Conservation (phyloP, 2,329 filamentous ascomycete genomes). For the Scolecobasidium constrictum region DNA sequence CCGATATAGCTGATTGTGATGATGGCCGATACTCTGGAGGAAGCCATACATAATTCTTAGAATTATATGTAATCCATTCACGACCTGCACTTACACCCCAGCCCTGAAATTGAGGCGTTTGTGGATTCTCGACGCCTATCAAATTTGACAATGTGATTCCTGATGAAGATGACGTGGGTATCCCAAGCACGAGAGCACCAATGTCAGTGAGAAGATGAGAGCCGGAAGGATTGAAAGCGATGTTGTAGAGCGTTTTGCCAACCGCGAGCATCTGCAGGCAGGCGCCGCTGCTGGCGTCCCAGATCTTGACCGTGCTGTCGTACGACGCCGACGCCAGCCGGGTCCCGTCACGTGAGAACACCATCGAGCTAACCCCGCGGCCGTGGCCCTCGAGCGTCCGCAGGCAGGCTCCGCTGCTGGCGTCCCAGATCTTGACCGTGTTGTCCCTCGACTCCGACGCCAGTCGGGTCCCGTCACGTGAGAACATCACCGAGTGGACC, state of each 20-base stretch:
- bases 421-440: conserved; percentile 13
- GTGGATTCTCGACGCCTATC: conserved; percentile 8
- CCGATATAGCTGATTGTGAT: conserved; percentile 12
- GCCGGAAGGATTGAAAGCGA: conserved; percentile 15
- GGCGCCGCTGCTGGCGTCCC: conserved; percentile 13
- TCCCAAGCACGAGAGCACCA: conserved; percentile 13
- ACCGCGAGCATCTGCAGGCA: conserved; percentile 10
- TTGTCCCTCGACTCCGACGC: conserved; percentile 12
- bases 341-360: conserved; percentile 14
- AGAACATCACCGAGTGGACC: conserved; percentile 12
- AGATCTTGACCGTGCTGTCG: conserved; percentile 15
- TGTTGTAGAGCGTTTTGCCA: conserved; percentile 1
- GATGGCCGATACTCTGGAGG: conserved; percentile 16
- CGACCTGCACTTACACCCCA: conserved; percentile 12
- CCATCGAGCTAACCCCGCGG: conserved; percentile 12
- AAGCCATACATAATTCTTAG: conserved; percentile 15
- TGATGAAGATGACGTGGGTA: conserved; percentile 3
- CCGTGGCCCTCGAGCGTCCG: conserved; percentile 17
- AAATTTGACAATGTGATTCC: not conserved
- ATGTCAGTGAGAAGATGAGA: conserved; percentile 15
- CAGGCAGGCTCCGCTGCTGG: conserved; percentile 10
- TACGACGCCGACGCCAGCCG: conserved; percentile 13
- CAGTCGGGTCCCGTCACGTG: conserved; percentile 9
- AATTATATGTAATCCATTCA: conserved; percentile 15
- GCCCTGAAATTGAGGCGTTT: conserved; percentile 11